Conservation (phyloP, 169 alveolate genomes). For the Blepharisma undulans region DNA sequence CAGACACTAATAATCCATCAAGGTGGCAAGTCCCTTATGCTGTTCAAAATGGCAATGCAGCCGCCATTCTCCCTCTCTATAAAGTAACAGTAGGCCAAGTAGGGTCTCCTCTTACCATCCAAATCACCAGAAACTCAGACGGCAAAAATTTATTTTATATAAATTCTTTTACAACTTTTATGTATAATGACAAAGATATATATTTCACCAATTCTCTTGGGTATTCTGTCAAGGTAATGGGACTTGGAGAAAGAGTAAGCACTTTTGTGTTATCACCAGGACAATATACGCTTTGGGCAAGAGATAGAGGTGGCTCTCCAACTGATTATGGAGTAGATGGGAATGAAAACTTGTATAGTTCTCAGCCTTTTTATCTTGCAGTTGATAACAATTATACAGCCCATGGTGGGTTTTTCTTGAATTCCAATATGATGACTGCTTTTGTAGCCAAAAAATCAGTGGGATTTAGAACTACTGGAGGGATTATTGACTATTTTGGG, state of each 20-base stretch:
- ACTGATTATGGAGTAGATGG: not conserved
- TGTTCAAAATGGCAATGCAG: too few relatives aligned
- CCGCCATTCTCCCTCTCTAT: too few relatives aligned
- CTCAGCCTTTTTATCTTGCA: constrained; percentile 15
- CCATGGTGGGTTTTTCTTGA: not conserved
- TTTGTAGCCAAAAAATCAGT: not conserved
- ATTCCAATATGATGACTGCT: constrained; percentile 3
- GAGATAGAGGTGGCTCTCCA: not conserved
- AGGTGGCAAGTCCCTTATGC: too few relatives aligned
- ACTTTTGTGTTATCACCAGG: not conserved
- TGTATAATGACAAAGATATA: not conserved
- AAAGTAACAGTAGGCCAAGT: not conserved
- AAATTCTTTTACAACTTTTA: not conserved
- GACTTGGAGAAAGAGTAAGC: constrained; percentile 22
- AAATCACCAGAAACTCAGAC: not conserved
- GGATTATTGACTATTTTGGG: not conserved
- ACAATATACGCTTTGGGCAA: not conserved
- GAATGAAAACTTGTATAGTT: constrained; percentile 14
- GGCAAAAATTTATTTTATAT: too few relatives aligned
- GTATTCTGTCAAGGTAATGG: not conserved
- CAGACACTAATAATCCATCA: too few relatives aligned
- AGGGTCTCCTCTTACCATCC: not conserved
- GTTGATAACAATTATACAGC: not conserved
- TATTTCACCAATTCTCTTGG: not conserved
- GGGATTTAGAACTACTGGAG: not conserved